Conservation (phyloP, 257 asterid genomes). For the Rhazya stricta region DNA sequence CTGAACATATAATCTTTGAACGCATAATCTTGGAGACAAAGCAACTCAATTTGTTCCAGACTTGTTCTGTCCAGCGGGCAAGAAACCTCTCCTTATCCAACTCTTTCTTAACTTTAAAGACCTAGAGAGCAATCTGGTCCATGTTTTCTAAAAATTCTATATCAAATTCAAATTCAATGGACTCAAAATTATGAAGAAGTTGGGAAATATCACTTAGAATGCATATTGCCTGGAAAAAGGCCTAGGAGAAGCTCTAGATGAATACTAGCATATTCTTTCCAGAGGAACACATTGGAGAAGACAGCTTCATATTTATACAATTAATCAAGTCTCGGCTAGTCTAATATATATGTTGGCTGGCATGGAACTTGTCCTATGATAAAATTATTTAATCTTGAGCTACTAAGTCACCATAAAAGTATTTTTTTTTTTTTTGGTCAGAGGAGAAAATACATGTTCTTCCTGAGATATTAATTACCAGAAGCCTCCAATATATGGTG, state of each 20-base stretch:
- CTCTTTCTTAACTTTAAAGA: not conserved
- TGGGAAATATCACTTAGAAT: not conserved
- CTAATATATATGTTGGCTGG: not conserved
- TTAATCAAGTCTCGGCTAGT: too few species aligned
- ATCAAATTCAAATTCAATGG: not conserved
- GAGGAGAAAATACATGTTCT: not conserved
- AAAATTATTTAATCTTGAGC: not conserved
- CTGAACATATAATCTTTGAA: not conserved
- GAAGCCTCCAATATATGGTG: not conserved
- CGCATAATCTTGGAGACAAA: not conserved
- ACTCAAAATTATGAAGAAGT: not conserved
- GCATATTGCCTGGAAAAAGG: not conserved
- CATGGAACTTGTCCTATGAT: not conserved
- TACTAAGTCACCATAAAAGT: not conserved
- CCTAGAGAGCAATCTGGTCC: not conserved
- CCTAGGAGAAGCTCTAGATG: not conserved
- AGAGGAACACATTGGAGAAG: not conserved
- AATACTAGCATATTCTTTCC: not conserved
- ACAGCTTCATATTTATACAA: not conserved
- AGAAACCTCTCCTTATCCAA: not conserved
- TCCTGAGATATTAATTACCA: not conserved
- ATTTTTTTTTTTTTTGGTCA: not conserved
- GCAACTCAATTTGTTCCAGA: not conserved
- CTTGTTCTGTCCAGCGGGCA: not conserved
- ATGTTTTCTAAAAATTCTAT: not conserved